Conservation (phyloP, 306 rosid species). For the Elaeagnus macrophylla region DNA sequence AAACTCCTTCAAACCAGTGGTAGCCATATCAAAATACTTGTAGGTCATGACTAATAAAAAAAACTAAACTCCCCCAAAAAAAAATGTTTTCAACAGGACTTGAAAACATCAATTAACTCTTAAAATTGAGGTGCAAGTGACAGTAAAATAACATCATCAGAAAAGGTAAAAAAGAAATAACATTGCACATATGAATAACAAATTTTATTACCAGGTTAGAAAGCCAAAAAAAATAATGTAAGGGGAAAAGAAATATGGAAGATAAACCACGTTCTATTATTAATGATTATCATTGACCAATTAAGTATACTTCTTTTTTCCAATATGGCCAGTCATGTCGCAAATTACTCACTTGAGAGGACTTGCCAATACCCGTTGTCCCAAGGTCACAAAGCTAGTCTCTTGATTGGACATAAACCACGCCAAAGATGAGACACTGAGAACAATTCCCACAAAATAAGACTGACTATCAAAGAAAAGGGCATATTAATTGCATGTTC, state of each 20-base stretch:
- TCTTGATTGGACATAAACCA: conserved; percentile 99
- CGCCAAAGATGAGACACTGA: conserved; percentile 98
- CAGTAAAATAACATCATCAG: too few species aligned
- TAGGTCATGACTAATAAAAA: neutral
- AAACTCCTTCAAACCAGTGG: neutral
- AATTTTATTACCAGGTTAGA: too few species aligned
- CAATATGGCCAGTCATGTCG: conserved; percentile 2
- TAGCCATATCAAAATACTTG: neutral
- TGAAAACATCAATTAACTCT: too few species aligned
- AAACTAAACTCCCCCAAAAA: neutral
- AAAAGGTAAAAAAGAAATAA: too few species aligned
- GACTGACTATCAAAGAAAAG: conserved; percentile 12
- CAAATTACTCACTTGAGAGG: conserved; percentile 78
- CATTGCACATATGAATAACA: too few species aligned
- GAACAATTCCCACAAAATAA: conserved; percentile 18
- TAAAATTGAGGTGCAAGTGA: too few species aligned
- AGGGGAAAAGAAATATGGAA: too few species aligned
- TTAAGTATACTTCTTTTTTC: neutral
- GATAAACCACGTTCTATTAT: neutral
- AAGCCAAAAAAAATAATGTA: too few species aligned
- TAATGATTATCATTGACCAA: neutral
- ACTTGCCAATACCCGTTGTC: conserved; percentile 78
- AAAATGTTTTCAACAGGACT: too few species aligned
- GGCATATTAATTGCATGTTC: conserved; percentile 2
- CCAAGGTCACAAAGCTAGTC: conserved; percentile 97